Evolutionary conservation across 192 early-diverging fungal species (phyloP).

Genomic region (Coemansia sp.): DNA sequence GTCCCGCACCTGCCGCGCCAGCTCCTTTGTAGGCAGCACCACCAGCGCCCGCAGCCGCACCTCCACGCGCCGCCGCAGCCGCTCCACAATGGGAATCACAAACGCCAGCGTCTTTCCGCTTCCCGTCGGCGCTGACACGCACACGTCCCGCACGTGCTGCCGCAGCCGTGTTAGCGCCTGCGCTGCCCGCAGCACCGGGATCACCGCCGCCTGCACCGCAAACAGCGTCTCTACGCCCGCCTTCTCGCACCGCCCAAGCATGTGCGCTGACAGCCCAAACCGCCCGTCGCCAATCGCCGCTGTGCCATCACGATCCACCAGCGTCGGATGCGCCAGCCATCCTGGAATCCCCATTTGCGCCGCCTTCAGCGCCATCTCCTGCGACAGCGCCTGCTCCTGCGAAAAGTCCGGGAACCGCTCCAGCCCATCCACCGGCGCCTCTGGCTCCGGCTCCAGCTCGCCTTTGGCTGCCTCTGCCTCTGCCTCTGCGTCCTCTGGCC

Average conservation of each 20-base stretch:
- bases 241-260: constrained; percentile 59
- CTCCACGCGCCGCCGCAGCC: constrained; percentile 69
- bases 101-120: constrained; percentile 96
- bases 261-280: constrained; percentile 64
- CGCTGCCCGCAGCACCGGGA: constrained; percentile 73
- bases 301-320: constrained; percentile 61
- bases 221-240: constrained; percentile 72
- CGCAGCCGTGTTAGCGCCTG: constrained; percentile 64
- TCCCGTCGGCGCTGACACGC: constrained; percentile 94
- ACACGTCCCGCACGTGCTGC: constrained; percentile 83
- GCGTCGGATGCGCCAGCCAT: constrained; percentile 83
- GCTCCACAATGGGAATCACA: constrained; percentile 89
- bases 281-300: constrained; percentile 50
- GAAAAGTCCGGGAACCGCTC: constrained; percentile 53
- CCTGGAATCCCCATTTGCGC: constrained; percentile 74
- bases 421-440: constrained; percentile 12
- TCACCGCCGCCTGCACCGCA: constrained; percentile 86
- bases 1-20: constrained; percentile 85
- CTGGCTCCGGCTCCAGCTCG: neutral
- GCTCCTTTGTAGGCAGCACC: constrained; percentile 90
- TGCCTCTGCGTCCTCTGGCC: neutral
- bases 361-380: constrained; percentile 21
- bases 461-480: neutral
- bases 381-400: constrained; percentile 18
- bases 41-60: constrained; percentile 83